These are phyloP conservation scores for Corymbia citriodora DNA, from an alignment of 441 rosid genomes.

Conservation along the genomic window DNA sequence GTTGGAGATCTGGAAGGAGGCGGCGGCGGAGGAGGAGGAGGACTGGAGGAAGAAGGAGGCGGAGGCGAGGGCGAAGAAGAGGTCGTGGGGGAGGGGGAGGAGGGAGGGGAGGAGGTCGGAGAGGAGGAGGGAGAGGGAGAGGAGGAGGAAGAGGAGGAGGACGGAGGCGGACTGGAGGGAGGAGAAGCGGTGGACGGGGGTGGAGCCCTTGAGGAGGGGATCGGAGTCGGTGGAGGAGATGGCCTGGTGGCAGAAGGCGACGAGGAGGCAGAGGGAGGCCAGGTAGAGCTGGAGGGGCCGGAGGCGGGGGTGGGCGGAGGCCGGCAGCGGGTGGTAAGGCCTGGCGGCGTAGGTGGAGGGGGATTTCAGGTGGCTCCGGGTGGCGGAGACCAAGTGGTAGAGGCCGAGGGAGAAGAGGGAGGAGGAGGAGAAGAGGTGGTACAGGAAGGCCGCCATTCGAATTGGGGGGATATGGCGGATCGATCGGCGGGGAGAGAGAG, in stretches of 20 bases:
- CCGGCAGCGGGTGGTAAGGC: conserved; percentile 61
- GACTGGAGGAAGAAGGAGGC: conserved; percentile 67
- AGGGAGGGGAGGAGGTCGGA: conserved; percentile 50
- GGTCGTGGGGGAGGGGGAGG: conserved; percentile 68
- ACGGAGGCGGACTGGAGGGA: conserved; percentile 80
- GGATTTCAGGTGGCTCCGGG: conserved; percentile 52
- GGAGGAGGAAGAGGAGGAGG: conserved; percentile 67
- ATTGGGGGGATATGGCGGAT: neutral
- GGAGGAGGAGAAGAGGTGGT: conserved; percentile 61
- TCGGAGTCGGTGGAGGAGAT: conserved; percentile 60
- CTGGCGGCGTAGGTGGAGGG: conserved; percentile 79
- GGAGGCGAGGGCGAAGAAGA: conserved; percentile 76
- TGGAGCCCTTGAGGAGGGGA: conserved; percentile 76
- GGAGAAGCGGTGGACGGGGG: conserved; percentile 84
- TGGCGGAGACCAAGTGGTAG: conserved; percentile 66
- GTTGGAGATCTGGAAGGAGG: conserved; percentile 75
- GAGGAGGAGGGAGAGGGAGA: conserved; percentile 49
- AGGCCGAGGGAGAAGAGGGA: conserved; percentile 68
- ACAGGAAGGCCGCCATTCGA: conserved; percentile 48
- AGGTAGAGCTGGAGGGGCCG: conserved; percentile 56
- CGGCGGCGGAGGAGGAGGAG: conserved; percentile 55
- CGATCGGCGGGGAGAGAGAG: neutral
- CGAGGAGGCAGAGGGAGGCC: conserved; percentile 52
- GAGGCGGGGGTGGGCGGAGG: conserved; percentile 34
- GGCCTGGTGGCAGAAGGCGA: conserved; percentile 65